These are phyloP conservation scores for Blepharisma japonicum DNA, from an alignment of 73 alveolate genomes.

Conservation along the genomic window DNA sequence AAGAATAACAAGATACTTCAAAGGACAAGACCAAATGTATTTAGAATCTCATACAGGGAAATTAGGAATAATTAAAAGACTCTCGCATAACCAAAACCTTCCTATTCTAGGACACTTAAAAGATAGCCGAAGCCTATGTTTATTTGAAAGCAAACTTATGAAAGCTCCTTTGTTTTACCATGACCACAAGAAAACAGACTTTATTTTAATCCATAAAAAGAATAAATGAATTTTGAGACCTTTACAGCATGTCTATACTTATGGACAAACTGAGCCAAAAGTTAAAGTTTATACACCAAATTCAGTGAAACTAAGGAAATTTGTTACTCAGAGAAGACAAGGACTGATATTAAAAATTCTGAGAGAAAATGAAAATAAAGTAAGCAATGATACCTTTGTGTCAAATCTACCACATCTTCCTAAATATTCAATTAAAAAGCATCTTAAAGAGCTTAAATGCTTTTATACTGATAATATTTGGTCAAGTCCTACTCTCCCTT, in stretches of 20 bases:
- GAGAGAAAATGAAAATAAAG: slow-evolving; percentile 70
- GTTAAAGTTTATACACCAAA: slow-evolving; percentile 93
- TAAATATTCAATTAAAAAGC: slow-evolving; percentile 79
- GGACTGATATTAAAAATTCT: slow-evolving; percentile 80
- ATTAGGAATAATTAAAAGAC: slow-evolving; percentile 32
- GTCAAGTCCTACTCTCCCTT: slow-evolving; percentile 56
- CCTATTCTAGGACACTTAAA: slow-evolving; percentile 40
- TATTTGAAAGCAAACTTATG: slow-evolving; percentile 84
- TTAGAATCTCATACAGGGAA: slow-evolving; percentile 35
- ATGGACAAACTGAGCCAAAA: slow-evolving; percentile 96
- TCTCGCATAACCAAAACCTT: slow-evolving; percentile 31
- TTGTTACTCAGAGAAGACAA: slow-evolving; percentile 77
- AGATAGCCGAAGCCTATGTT: slow-evolving; percentile 57
- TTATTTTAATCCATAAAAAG: slow-evolving; percentile 75
- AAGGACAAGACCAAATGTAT: slow-evolving; percentile 36
- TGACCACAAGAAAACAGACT: slow-evolving; percentile 71
- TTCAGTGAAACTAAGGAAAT: slow-evolving; percentile 72
- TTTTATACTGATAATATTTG: slow-evolving; percentile 65
- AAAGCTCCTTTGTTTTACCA: slow-evolving; percentile 91
- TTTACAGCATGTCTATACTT: slow-evolving; percentile 80
- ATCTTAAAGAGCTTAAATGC: slow-evolving; percentile 77
- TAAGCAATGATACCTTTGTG: slow-evolving; percentile 64
- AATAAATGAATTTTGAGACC: slow-evolving; percentile 79
- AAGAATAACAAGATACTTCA: slow-evolving; percentile 40
- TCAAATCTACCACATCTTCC: slow-evolving; percentile 62